Base-by-base conservation (phyloP, 208 protist species). In the Acanthamoeba culbertsoni region DNA sequence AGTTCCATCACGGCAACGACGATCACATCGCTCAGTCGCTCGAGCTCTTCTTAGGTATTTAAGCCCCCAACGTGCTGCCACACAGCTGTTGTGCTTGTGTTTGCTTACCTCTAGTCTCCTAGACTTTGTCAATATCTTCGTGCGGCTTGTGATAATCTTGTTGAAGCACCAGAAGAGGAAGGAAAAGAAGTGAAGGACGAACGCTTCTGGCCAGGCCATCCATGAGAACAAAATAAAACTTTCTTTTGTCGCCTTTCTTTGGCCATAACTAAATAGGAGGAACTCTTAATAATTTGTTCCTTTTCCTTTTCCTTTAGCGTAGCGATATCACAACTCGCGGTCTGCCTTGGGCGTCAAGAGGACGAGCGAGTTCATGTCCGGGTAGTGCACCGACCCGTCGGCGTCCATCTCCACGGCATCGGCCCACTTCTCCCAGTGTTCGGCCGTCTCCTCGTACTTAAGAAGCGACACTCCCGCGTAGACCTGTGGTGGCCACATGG, bases 81-180 rank as follows among this genome's bases (percentile, higher is more conserved):
- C 23, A 23, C 51, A 12, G 18, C 40, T 26, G 35, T 48, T 26
- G 35, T 48, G n/a, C 6, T 46, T 26, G 18, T 48, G 35, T 1
- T 5, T 35, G 31, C 14, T 18, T 45, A 26, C 20, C 53, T 26
- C 14, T 20, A 55, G 8, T 8, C 8, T 55, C 48, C 8, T 55
- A 82, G 71, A 82, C 43, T 82, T 82, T 20, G 23, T 82, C 40
- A 45, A 82, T 10, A 82, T 82, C 71, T 82, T 82, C 71, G 71
- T 82, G 35, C 35, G 71, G 18, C 18, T 82, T 23, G 26, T 82
- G 71, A 26, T 53, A 20, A 82, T 82, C 26, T 10, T 82, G 35
- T 16, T 8, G 40, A 82, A 82, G 37, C 12, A 82, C 71, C 31
- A 37, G 7, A n/a, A 77, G 65, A 43, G 35, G 35, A 51, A 82